Conservation (phyloP, 139 green algal genomes). For the Chlamydomonas sp. region DNA sequence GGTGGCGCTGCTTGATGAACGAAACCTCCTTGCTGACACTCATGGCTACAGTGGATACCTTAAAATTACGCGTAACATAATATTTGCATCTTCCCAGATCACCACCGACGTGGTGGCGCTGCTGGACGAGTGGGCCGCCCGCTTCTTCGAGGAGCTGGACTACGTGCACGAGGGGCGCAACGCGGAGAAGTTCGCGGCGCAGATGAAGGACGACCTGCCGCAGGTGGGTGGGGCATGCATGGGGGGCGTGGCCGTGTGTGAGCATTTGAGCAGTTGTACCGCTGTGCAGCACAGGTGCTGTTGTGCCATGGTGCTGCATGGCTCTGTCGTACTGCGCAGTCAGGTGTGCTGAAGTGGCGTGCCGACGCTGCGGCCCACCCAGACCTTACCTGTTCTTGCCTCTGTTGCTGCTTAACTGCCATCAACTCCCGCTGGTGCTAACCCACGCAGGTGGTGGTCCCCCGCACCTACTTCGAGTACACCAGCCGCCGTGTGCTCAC, state of each 20-base stretch:
- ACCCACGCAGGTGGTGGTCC: constrained; percentile 90
- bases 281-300: no score
- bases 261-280: background rate
- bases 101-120: constrained; percentile 93
- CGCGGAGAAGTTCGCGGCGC: constrained; percentile 82
- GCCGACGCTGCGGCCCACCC: no score
- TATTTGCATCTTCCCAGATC: constrained; percentile 36
- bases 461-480: constrained; percentile 83
- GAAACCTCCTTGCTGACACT: constrained; percentile 18
- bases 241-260: background rate
- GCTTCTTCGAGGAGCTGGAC: constrained; percentile 99
- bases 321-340: no score
- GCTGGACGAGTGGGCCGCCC: constrained; percentile 96
- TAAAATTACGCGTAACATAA: background rate
- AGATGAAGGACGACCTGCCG: constrained; percentile 92
- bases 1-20: constrained; percentile 97
- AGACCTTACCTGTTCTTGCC: no score
- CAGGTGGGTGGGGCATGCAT: constrained; percentile 64
- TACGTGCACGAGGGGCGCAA: constrained; percentile 96
- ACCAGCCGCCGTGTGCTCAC: constrained; percentile 87
- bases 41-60: no score
- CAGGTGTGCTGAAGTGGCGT: no score
- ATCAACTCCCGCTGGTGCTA: background rate
- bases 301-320: no score
- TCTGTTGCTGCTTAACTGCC: no score